Conservation (phyloP, 2,329 filamentous ascomycete species). For the Geosmithia morbida region DNA sequence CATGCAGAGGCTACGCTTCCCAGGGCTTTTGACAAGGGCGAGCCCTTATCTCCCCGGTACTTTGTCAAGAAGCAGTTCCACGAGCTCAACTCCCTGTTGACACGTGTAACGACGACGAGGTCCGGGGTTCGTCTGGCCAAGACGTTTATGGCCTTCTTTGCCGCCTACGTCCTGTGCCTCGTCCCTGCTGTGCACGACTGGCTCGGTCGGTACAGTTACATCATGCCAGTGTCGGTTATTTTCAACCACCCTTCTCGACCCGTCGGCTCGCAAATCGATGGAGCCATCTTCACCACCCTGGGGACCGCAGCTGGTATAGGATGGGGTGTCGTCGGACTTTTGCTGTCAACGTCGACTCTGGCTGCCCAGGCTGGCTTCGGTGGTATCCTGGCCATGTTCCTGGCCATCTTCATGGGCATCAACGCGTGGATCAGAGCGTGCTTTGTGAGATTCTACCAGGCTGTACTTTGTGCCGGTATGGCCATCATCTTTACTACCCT, state of each 20-base stretch:
- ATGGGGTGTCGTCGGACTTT: constrained; percentile 38
- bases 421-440: constrained; percentile 39
- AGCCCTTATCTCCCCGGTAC: constrained; percentile 28
- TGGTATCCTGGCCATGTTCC: constrained; percentile 38
- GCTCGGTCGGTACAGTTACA: constrained; percentile 38
- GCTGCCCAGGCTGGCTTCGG: constrained; percentile 32
- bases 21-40: constrained; percentile 25
- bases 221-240: constrained; percentile 41
- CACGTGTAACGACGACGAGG: constrained; percentile 22
- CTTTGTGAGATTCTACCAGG: constrained; percentile 40
- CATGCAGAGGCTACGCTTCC: constrained; percentile 30
- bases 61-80: constrained; percentile 33
- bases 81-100: constrained; percentile 22
- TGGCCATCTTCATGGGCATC: constrained; percentile 34
- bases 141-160: constrained; percentile 40
- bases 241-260: constrained; percentile 42
- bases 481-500: constrained; percentile 38
- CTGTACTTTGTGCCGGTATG: constrained; percentile 38
- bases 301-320: constrained; percentile 38
- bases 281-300: constrained; percentile 33
- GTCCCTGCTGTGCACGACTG: constrained; percentile 30
- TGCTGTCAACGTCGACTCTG: constrained; percentile 34
- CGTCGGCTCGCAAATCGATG: constrained; percentile 42
- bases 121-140: constrained; percentile 36
- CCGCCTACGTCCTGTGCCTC: constrained; percentile 40